Base-by-base conservation (phyloP, 2,329 filamentous ascomycete species). In the Colletotrichum costaricense region DNA sequence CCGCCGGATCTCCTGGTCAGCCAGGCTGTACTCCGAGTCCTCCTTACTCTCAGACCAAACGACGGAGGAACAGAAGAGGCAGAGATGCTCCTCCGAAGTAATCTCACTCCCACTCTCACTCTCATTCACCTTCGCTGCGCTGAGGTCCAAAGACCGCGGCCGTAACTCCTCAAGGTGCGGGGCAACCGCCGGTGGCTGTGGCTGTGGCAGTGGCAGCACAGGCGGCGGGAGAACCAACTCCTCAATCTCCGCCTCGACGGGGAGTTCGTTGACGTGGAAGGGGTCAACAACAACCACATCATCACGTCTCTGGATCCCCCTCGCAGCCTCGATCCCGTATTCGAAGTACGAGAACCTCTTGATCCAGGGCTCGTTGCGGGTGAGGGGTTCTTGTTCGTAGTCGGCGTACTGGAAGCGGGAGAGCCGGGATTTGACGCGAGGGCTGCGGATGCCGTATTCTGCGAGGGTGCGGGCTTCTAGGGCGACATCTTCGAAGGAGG, bases 161-260 rank as follows among this genome's bases (percentile, higher is more conserved):
- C 7, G n/a, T 8, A 49, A 49, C 7, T 49, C 16, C 16, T 49
- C 19, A 2, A n/a, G 16, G 16, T 8, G 42, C 6, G 42, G 16
- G 0, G 42, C 16, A 1, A 8, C 8, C 19, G 1, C 7, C 19
- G 19, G 42, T 3, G 19, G 0, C 3, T 11, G 33, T 35, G 33
- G 3, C 9, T 12, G 33, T 3, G 30, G 8, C 33, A 35, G 33
- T 35, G 33, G 33, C 3, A 49, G 19, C 38, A n/a, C 19, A 49
- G 42, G 42, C 42, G 19, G 19, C 8, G 42, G 42, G 19, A 49
- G 42, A 22, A 9, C 19, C 3, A 49, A n/a, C 7, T 22, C 42
- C 2, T 19, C 19, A 2, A 49, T n/a, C 8, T 49, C 16, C 42
- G 3, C 19, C 3, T 22, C 8, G 4, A 2, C 19, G 1, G 38